Base-by-base conservation (phyloP, 2,329 filamentous ascomycete genomes). In the Hymenoscyphus albidus region DNA sequence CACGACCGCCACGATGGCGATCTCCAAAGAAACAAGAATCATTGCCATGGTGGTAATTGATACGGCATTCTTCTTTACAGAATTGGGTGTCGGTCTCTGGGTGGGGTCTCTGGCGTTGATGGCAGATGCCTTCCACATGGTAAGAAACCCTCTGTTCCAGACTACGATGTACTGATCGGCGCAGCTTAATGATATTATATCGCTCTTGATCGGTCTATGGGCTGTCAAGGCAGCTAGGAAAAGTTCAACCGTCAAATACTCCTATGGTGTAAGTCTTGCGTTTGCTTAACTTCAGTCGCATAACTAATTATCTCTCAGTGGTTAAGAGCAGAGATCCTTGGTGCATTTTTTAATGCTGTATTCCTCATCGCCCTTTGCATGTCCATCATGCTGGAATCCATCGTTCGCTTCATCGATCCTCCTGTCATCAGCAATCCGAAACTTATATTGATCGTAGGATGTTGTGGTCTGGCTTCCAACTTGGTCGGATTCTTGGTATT, bases 51-150 rank as follows among this genome's bases (percentile, higher is more conserved):
- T 99, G 76, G 89, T 81, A 69, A 96, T 99, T 75, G 94, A 98
- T 79, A 83, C 88, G 61, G 83, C 85, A 51, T 99, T 99, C 81
- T 97, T 99, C 79, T 78, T 97, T 58, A 81, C 98, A 65, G 95
- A 99, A 79, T 80, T 99, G 67, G 87, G 90, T 64, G 87, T 90
- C 67, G 94, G 95, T 67, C 92, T 97, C 81, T 81, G 89, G 68
- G 92, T 96, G 66, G 89, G 93, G 75, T 98, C 95, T 18, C 85
- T 99, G 71, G 95, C 95, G 44, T 85, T 99, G 65, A 93, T 96
- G 75, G 95, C 95, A 62, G 95, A 99, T 80, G 93, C 95, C 66
- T 99, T 99, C 78, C 95, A 99, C 80, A 99, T 99, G 95, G 90
- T 92, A 75, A 72, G 83, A 77, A 59, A 38, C 6, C 38, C 22